A percentile compares a stretch with the other conserved stretches of the same genome.
Conservation (phyloP, 768 basidiomycete species). For the Hysterangium stoloniferum region DNA sequence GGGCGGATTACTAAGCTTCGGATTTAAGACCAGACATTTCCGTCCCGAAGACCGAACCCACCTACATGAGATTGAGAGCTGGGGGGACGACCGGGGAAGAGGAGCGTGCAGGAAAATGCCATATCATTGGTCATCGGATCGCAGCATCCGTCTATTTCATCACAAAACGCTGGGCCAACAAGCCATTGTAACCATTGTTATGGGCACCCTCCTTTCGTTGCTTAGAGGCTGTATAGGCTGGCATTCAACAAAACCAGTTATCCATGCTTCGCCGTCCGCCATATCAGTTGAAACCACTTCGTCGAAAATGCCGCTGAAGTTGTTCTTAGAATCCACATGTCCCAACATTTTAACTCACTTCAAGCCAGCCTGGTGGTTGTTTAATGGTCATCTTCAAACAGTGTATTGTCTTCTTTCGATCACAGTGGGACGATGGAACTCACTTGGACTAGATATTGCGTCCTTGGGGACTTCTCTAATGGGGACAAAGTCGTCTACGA, state of each 20-base stretch:
- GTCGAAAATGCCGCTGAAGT: conserved; percentile 9
- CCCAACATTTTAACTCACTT: conserved; percentile 25
- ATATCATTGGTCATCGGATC: too few relatives aligned
- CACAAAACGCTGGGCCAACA: neutral
- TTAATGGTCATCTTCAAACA: conserved; percentile 59
- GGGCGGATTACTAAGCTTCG: too few relatives aligned
- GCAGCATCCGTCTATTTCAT: too few relatives aligned
- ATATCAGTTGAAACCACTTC: too few relatives aligned
- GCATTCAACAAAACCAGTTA: neutral
- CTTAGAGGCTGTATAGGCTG: neutral
- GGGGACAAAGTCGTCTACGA: conserved; percentile 48
- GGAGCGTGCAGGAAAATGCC: too few relatives aligned
- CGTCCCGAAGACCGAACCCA: too few relatives aligned
- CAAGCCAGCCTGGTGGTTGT: conserved; percentile 42
- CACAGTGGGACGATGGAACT: neutral
- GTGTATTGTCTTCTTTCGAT: conserved; percentile 16
- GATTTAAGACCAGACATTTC: too few relatives aligned
- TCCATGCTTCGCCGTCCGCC: conserved; percentile 2
- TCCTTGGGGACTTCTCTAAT: conserved; percentile 52
- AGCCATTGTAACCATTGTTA: neutral
- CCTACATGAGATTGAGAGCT: too few relatives aligned
- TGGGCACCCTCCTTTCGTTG: neutral
- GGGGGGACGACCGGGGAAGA: too few relatives aligned
- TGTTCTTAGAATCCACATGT: conserved; percentile 15
- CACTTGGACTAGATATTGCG: conserved; percentile 31